These are phyloP conservation scores for Cytospora paraplurivora DNA, from an alignment of 2,329 filamentous ascomycete genomes.

Conservation along the genomic window DNA sequence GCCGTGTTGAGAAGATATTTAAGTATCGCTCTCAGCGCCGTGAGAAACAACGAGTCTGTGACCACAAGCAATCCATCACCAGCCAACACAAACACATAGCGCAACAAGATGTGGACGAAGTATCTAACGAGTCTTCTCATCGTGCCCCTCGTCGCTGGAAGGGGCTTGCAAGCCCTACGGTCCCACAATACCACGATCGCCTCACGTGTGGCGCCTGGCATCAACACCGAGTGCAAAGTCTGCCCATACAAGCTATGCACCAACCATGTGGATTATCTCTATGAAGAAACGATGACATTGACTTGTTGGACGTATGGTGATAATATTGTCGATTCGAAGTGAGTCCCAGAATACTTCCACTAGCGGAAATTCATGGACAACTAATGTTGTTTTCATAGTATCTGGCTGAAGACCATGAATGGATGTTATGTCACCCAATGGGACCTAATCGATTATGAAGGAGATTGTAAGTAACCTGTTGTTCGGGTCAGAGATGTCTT, in stretches of 20 bases:
- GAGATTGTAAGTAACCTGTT: constrained; percentile 19
- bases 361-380: not conserved
- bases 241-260: constrained; percentile 26
- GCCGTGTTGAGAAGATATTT: not conserved
- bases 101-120: not conserved
- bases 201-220: constrained; percentile 18
- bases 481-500: not conserved
- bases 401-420: constrained; percentile 25
- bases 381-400: constrained; percentile 1
- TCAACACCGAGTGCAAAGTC: constrained; percentile 27
- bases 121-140: constrained; percentile 4
- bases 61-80: not conserved
- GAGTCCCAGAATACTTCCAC: not conserved
- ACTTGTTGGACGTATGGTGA: constrained; percentile 27
- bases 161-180: constrained; percentile 3
- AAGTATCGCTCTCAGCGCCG: not conserved
- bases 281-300: constrained; percentile 9
- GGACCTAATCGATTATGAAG: constrained; percentile 24
- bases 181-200: constrained; percentile 19
- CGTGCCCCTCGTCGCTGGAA: constrained; percentile 4
- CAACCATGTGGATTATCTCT: constrained; percentile 18
- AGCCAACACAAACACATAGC: not conserved
- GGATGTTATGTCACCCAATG: constrained; percentile 27
- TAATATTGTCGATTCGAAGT: constrained; percentile 27
- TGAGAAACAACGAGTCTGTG: not conserved